Evolutionary conservation across 176 grass and related monocot genomes (phyloP).

Genomic region (Cenchrus fungigraminus): DNA sequence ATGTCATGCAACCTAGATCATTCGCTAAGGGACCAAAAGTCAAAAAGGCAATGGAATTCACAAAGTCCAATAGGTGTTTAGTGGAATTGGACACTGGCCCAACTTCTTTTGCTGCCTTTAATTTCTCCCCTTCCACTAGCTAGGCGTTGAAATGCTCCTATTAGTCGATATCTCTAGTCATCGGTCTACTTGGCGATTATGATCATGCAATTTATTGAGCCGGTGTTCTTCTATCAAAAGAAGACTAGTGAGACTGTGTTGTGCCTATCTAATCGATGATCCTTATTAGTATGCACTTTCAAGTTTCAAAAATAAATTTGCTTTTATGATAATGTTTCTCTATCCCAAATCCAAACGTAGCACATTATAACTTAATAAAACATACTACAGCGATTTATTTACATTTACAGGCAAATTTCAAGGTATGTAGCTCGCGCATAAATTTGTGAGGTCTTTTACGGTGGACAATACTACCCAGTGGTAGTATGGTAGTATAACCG

Average conservation of each 20-base stretch:
- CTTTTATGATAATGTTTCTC: background rate
- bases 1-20: slow-evolving; percentile 52
- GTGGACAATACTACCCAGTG: too few relatives aligned
- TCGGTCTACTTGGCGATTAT: background rate
- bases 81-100: slow-evolving; percentile 45
- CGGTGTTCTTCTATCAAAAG: slow-evolving; percentile 1
- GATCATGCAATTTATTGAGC: slow-evolving; percentile 18
- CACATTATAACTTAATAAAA: background rate
- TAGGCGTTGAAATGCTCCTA: slow-evolving; percentile 43
- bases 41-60: slow-evolving; percentile 50
- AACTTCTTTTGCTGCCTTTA: slow-evolving; percentile 23
- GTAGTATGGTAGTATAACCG: too few relatives aligned
- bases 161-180: slow-evolving; percentile 40
- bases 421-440: too few relatives aligned
- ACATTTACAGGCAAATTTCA: too few relatives aligned
- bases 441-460: too few relatives aligned
- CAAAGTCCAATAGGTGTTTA: slow-evolving; percentile 47
- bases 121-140: slow-evolving; percentile 45
- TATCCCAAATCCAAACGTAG: background rate
- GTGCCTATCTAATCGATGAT: background rate
- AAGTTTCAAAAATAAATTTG: background rate
- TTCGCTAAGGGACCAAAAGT: slow-evolving; percentile 47
- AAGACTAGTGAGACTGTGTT: background rate
- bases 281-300: background rate
- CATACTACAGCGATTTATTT: background rate